These are phyloP conservation scores for Raffaelea ambrosiae DNA, from an alignment of 2,329 filamentous ascomycete genomes.

Conservation along the genomic window DNA sequence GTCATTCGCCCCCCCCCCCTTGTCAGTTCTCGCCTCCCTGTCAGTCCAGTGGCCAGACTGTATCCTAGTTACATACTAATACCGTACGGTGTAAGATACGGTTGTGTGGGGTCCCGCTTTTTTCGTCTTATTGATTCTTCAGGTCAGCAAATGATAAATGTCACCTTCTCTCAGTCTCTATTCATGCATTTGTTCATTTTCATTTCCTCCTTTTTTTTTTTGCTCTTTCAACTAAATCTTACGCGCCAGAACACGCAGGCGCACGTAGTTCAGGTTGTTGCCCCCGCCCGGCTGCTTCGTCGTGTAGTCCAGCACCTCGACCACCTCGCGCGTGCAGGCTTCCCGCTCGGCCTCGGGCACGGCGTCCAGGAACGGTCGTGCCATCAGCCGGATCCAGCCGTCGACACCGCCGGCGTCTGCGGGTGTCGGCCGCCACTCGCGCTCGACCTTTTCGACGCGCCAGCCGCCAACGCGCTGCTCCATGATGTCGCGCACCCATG, in stretches of 20 bases:
- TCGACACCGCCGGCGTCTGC: slow-evolving; percentile 51
- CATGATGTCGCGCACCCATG: slow-evolving; percentile 39
- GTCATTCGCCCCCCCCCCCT: too few species aligned
- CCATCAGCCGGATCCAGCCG: slow-evolving; percentile 60
- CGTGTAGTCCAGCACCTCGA: slow-evolving; percentile 44
- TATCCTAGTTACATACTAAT: too few species aligned
- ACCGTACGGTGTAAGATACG: too few species aligned
- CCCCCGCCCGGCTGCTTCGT: slow-evolving; percentile 49
- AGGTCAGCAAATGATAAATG: too few species aligned
- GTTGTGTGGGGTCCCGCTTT: too few species aligned
- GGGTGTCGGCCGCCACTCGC: slow-evolving; percentile 56
- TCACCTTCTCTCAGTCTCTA: too few species aligned
- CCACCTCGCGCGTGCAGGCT: slow-evolving; percentile 42
- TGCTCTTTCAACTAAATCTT: slow-evolving; percentile 9
- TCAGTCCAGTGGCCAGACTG: too few species aligned
- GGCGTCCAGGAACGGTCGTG: slow-evolving; percentile 46
- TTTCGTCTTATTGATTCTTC: too few species aligned
- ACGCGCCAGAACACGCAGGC: slow-evolving; percentile 19
- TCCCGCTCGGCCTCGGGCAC: slow-evolving; percentile 40
- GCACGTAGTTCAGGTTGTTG: slow-evolving; percentile 44
- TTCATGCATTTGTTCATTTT: too few species aligned
- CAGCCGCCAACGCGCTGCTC: slow-evolving; percentile 37
- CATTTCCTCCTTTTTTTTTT: neutral
- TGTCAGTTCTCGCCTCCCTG: too few species aligned
- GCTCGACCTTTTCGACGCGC: slow-evolving; percentile 44